A percentile compares a stretch with the other conserved stretches of the same genome.
These are phyloP conservation scores for Ogataea trehalophila DNA, from an alignment of 805 yeast genomes.

Conservation along the genomic window DNA sequence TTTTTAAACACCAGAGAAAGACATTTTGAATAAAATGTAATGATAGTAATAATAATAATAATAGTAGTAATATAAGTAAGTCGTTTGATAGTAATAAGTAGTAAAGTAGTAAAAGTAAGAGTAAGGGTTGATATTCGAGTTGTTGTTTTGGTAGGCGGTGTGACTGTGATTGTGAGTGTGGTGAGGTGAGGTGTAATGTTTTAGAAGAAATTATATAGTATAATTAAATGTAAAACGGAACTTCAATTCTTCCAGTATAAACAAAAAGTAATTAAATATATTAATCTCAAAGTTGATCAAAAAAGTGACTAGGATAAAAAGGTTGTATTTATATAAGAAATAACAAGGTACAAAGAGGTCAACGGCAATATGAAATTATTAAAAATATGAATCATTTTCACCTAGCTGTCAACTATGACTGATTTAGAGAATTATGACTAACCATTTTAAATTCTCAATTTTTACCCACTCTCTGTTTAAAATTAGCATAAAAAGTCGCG, in stretches of 20 bases:
- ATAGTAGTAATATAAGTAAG: not conserved
- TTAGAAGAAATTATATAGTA: not conserved
- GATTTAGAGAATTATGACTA: not conserved
- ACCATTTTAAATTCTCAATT: not conserved
- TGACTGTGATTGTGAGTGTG: not conserved
- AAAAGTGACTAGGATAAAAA: not conserved
- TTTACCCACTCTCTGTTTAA: not conserved
- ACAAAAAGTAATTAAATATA: not conserved
- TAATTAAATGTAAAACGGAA: constrained; percentile 5
- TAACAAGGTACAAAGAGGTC: not conserved
- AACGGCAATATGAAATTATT: not conserved
- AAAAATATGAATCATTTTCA: not conserved
- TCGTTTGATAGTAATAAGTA: not conserved
- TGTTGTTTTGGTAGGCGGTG: not conserved
- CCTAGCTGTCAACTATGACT: not conserved
- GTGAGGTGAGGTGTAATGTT: not conserved
- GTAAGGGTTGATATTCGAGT: not conserved
- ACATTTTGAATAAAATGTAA: not conserved
- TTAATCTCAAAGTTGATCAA: not conserved
- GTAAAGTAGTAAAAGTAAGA: not conserved
- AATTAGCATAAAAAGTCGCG: too few species aligned
- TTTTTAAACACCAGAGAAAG: not conserved
- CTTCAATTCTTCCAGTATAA: constrained; percentile 9
- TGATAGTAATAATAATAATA: not conserved
- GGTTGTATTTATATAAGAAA: not conserved